Conservation (phyloP, 805 yeast species). For the Saccharomycopsis babjevae region DNA sequence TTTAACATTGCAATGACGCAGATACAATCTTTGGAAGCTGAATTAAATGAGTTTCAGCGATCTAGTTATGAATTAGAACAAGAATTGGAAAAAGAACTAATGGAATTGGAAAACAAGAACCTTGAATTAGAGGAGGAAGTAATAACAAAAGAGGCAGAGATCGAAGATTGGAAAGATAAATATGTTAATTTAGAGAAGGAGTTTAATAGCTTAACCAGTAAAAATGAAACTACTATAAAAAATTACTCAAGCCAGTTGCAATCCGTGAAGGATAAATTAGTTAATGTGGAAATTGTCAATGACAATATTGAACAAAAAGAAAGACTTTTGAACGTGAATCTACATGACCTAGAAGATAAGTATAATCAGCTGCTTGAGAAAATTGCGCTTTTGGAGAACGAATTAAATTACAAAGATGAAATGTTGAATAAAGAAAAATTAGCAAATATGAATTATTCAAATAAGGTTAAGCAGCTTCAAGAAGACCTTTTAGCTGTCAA, state of each 20-base stretch:
- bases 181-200: conserved; percentile 24
- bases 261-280: conserved; percentile 25
- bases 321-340: conserved; percentile 26
- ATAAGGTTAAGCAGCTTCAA: conserved; percentile 15
- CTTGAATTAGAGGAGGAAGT: conserved; percentile 20
- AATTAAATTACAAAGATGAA: conserved; percentile 25
- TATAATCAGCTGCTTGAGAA: conserved; percentile 30
- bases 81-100: conserved; percentile 35
- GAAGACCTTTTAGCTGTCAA: conserved; percentile 18
- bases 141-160: conserved; percentile 20
- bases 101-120: conserved; percentile 25
- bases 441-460: conserved; percentile 23
- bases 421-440: conserved; percentile 22
- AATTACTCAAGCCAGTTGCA: conserved; percentile 25
- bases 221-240: conserved; percentile 21
- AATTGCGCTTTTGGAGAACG: conserved; percentile 31
- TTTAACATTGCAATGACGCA: conserved; percentile 27
- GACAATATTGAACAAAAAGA: conserved; percentile 36
- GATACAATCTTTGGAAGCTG: conserved; percentile 31
- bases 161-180: conserved; percentile 23
- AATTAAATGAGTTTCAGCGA: conserved; percentile 33
- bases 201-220: conserved; percentile 19
- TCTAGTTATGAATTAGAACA: conserved; percentile 36
- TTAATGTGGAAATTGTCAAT: conserved; percentile 34
- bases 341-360: conserved; percentile 27